Base-by-base conservation (phyloP, 1,284 basidiomycete genomes). In the Kwoniella shivajii region DNA sequence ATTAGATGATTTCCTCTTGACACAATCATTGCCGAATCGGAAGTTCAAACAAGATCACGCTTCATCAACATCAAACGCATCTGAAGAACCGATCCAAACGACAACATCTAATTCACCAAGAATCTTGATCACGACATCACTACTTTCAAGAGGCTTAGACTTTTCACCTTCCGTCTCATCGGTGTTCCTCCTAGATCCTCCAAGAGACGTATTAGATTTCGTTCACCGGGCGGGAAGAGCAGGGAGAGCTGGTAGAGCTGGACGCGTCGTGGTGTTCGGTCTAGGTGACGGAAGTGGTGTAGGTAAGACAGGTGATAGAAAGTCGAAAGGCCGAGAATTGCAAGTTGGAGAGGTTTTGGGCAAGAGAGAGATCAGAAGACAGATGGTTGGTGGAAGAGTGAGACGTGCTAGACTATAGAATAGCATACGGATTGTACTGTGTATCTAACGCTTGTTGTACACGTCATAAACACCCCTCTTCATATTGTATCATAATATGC, bases 131-230 rank as follows among this genome's bases (percentile, higher is more conserved):
- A 93, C 92, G 24, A 95, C 92, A 0, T 93, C 91, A 10, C 81
- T 95, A 22, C 85, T 95, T 29, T 91, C 90, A n/a, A 85, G 92
- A 16, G 92, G 92, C 3, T 82, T 95, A 10, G 92, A 95, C 73
- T 95, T 95, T 69, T 81, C 85, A 14, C 85, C 90, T 0, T 78
- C 80, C 4, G 85, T 93, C 63, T 82, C 83, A 60, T 85, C 91
- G 62, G 88, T 92, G 4, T 88, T 93, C 74, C 86, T 93, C 63
- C 82, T 89, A 26, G 91, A 93, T 63, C 85, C 89, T 67, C 89
- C 90, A 24, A 80, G 88, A 62, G 92, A 90, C 73, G 88, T 89
- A 80, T 83, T 92, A 42, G 90, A 94, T 76, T 92, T 94, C 71
- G 76, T 94, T 58, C 92, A 94, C 77, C 86, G 92, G 4, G 92